Base-by-base conservation (phyloP, 169 alveolate species). In the Perkinsus chesapeaki region DNA sequence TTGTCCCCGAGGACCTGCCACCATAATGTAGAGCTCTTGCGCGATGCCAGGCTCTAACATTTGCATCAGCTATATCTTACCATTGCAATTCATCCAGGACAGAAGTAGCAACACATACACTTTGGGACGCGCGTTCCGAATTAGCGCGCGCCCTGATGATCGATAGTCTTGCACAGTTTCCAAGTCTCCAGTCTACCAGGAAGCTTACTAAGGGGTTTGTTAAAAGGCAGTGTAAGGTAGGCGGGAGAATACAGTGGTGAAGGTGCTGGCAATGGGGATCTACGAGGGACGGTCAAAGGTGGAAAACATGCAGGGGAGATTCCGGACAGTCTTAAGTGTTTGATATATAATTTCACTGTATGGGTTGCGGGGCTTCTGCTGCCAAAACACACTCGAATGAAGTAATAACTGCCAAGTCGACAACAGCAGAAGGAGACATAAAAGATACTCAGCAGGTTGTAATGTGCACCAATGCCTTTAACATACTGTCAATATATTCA, bases 171-270 rank as follows among this genome's bases (percentile, higher is more conserved):
- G 82, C 27, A 20, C 3, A 34, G 82, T 12, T 60, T 60, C 82
- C 82, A 60, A 60, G 82, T 60, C 82, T 60, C 82, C 82, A 34
- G n/a, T n/a, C n/a, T n/a, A n/a, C n/a, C n/a, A n/a, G n/a, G n/a
- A n/a, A n/a, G n/a, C n/a, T n/a, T n/a, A n/a, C n/a, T 23, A 27
- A 34, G 82, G 23, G 27, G 31, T 60, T 16, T 60, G 37, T 60
- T 60, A 1, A 9, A 5, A 7, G 82, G 12, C 82, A 34, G 82
- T 3, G 3, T 27, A 0, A 60, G 82, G 12, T 60, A 0, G 23
- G 31, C 60, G 60, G 60, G 60, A 43, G 23, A 9, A 9, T 43
- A 43, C 60, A 5, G 60, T 43, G 5, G 60, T 5, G 23, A 5
- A 5, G 60, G 16, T 43, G 16, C 16, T 9, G 16, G 16, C 5